A percentile compares a stretch with the other conserved stretches of the same genome.
phyloP scores from a whole-genome alignment of 106 monocot species.

The Dendrobium officinale region DNA sequence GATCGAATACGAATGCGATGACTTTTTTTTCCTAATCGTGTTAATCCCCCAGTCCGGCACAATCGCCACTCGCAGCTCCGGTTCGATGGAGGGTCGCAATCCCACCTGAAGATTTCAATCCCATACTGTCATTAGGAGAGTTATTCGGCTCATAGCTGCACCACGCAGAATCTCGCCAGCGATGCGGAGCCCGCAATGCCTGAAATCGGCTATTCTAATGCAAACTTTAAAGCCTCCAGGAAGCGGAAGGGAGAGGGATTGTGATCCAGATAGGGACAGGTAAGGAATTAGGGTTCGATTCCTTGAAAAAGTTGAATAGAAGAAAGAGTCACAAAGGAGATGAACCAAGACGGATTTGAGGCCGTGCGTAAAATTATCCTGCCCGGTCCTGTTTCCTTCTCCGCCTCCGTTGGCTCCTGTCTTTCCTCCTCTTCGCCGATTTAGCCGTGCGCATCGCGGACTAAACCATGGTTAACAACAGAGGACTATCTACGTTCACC shows the following conservation, averaged over 20 bases:
- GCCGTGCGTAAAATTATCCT: not conserved
- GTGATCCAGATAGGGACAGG: not conserved
- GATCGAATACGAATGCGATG: slow-evolving; percentile 1
- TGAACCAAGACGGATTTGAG: slow-evolving; percentile 11
- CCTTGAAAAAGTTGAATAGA: not conserved
- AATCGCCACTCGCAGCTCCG: not conserved
- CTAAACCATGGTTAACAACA: not conserved
- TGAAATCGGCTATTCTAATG: slow-evolving; percentile 1
- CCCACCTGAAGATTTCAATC: slow-evolving; percentile 2
- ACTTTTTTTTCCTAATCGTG: not conserved
- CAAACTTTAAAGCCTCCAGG: not conserved
- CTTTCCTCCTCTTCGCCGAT: not conserved
- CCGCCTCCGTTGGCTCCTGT: slow-evolving; percentile 9
- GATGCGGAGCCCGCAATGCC: not conserved
- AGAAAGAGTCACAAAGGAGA: not conserved
- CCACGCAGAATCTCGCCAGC: not conserved
- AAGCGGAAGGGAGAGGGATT: not conserved
- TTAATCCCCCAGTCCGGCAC: not conserved
- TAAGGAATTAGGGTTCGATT: slow-evolving; percentile 4
- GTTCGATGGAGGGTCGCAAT: not conserved
- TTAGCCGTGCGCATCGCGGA: not conserved
- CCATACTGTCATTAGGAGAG: not conserved
- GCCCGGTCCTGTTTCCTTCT: not conserved
- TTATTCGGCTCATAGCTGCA: not conserved
- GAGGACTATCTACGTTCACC: not conserved